These are phyloP conservation scores for Scutellaria baicalensis DNA, from an alignment of 257 asterid genomes.

Conservation along the genomic window DNA sequence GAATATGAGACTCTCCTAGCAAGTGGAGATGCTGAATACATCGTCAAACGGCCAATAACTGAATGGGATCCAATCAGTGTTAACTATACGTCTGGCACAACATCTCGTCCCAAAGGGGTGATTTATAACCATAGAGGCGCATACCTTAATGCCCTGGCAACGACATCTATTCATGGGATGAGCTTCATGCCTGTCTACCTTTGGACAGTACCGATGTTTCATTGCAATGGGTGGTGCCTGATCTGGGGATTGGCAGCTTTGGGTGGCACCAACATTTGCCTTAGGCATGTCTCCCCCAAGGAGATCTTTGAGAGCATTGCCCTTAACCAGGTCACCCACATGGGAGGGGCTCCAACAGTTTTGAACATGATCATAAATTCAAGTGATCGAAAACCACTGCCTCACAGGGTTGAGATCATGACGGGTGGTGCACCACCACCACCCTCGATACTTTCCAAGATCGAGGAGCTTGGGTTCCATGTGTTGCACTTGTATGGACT, in stretches of 20 bases:
- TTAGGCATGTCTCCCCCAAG: conserved; percentile 32
- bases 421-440: conserved; percentile 63
- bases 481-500: conserved; percentile 53
- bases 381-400: conserved; percentile 15
- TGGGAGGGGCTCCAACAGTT: conserved; percentile 59
- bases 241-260: conserved; percentile 54
- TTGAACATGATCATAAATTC: conserved; percentile 41
- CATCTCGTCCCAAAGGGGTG: conserved; percentile 56
- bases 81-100: conserved; percentile 57
- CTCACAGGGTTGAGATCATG: conserved; percentile 37
- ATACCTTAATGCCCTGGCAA: conserved; percentile 38
- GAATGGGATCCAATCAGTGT: conserved; percentile 61
- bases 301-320: conserved; percentile 31
- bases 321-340: conserved; percentile 35
- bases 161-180: conserved; percentile 40
- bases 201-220: conserved; percentile 66
- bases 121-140: conserved; percentile 54
- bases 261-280: conserved; percentile 59
- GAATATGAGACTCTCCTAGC: conserved; percentile 39
- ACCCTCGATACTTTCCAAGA: conserved; percentile 25
- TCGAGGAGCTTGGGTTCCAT: conserved; percentile 41
- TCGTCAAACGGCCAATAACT: conserved; percentile 16
- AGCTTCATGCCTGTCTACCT: conserved; percentile 33
- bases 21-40: conserved; percentile 25
- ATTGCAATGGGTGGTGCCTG: conserved; percentile 63